Conservation (phyloP, 768 basidiomycete genomes). For the Russula emetica region DNA sequence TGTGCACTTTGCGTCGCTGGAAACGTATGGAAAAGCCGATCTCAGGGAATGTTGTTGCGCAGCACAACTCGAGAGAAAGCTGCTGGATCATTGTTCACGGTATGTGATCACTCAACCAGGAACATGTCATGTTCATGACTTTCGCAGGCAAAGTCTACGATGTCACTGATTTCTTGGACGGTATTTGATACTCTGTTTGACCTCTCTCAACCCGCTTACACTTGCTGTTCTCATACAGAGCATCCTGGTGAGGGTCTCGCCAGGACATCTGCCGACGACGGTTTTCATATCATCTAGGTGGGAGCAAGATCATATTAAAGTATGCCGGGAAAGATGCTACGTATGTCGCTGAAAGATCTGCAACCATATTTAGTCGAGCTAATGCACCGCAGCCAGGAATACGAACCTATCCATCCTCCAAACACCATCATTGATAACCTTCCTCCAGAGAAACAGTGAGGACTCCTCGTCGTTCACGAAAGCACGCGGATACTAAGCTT, state of each 20-base stretch:
- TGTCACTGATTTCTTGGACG: slow-evolving; percentile 41
- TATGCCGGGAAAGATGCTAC: slow-evolving; percentile 54
- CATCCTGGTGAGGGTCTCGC: slow-evolving; percentile 22
- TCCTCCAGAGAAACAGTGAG: slow-evolving; percentile 72
- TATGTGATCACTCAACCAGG: neutral
- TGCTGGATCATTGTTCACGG: slow-evolving; percentile 29
- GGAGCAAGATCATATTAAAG: slow-evolving; percentile 49
- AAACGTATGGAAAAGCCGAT: slow-evolving; percentile 4
- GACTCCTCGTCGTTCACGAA: neutral
- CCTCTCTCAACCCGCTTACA: neutral
- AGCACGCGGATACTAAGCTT: neutral
- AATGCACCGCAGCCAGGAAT: slow-evolving; percentile 43
- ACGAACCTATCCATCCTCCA: slow-evolving; percentile 87
- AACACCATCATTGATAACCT: slow-evolving; percentile 73
- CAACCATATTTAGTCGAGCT: neutral
- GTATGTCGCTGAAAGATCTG: slow-evolving; percentile 21
- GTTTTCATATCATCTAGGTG: slow-evolving; percentile 34
- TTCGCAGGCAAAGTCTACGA: slow-evolving; percentile 42
- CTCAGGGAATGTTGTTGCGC: slow-evolving; percentile 23
- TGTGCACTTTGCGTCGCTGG: neutral
- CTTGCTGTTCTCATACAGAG: slow-evolving; percentile 2
- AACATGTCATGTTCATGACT: neutral
- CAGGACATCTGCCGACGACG: neutral
- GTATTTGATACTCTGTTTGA: slow-evolving; percentile 27
- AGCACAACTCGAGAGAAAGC: slow-evolving; percentile 26